These are phyloP conservation scores for Parietaria judaica DNA, from an alignment of 306 rosid species.

Conservation along the genomic window DNA sequence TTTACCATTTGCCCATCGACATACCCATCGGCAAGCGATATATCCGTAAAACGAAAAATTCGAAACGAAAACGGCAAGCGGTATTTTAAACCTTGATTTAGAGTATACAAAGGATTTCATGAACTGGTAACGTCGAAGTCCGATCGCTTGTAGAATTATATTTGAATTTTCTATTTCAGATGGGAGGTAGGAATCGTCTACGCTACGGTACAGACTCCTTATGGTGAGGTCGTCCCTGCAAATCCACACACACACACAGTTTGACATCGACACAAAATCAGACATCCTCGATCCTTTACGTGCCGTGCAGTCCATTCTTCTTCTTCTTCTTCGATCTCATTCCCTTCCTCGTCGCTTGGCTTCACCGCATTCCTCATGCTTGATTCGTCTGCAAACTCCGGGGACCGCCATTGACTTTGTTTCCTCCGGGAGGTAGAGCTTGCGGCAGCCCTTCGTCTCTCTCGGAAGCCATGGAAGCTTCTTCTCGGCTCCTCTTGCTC, in stretches of 20 bases:
- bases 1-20: too few relatives aligned
- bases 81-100: too few relatives aligned
- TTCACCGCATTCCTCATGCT: slow-evolving; percentile 11
- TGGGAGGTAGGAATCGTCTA: not conserved
- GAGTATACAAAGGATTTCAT: too few relatives aligned
- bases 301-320: too few relatives aligned
- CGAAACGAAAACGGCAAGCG: too few relatives aligned
- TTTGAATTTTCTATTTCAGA: not conserved
- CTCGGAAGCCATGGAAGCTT: slow-evolving; percentile 35
- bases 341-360: slow-evolving; percentile 21
- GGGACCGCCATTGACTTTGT: slow-evolving; percentile 6
- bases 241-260: not conserved
- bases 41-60: too few relatives aligned
- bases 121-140: too few relatives aligned
- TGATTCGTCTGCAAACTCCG: slow-evolving; percentile 12
- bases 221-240: slow-evolving; percentile 12
- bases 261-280: not conserved
- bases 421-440: slow-evolving; percentile 2
- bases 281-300: too few relatives aligned
- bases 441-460: slow-evolving; percentile 1
- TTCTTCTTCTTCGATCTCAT: slow-evolving; percentile 42
- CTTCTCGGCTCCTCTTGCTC: slow-evolving; percentile 22
- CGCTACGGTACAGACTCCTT: not conserved
- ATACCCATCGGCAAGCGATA: too few relatives aligned
- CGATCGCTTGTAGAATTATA: not conserved